Base-by-base conservation (phyloP, 2,329 filamentous ascomycete genomes). In the Xylaria sp. region DNA sequence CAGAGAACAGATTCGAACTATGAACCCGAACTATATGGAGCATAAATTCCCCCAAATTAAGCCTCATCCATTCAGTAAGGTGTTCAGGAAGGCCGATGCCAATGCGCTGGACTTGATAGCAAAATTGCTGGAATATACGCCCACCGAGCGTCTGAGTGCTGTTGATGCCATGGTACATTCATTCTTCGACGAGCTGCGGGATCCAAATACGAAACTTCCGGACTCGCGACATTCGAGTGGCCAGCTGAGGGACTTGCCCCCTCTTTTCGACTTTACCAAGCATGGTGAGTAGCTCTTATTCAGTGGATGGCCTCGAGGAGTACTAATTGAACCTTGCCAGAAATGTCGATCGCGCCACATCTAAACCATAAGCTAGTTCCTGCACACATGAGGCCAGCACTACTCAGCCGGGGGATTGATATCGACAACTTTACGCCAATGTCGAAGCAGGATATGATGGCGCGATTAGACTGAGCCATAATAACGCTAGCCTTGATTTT, bases 1-100 rank as follows among this genome's bases (percentile, higher is more conserved):
- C 44, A 89, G 96, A 73, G 96, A 99, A 81, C 96, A 99, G 83
- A 99, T 99, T 78, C 93, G 96, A 76, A 99, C 96, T 74, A 99
- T 99, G 96, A 99, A 99, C 83, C 96, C 96, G 69, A 99, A 99
- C 83, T 99, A 99, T 84, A 99, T 99, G 96, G 96, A 99, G 85
- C 96, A 99, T 86, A 98, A 98, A 85, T 99, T 99, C 83, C 96
- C 96, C 57, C 96, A 99, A 83, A 99, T 99, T 86, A 99, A 99
- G 86, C 96, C 96, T 67, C 96, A 99, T 79, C 96, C 96, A 34
- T 99, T 99, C 87, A 97, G 92, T 85, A 98, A 98, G 89, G 96
- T 99, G 65, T 98, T 99, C 89, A 91, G 96, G 76, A 98, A 97
- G 88, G 96, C 96, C 66, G 94, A 97, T 75, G 88, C 90, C 39